A percentile compares a stretch with the other conserved stretches of the same genome.
These are phyloP conservation scores for Rosellinia necatrix DNA, from an alignment of 2,329 filamentous ascomycete species.

Conservation along the genomic window DNA sequence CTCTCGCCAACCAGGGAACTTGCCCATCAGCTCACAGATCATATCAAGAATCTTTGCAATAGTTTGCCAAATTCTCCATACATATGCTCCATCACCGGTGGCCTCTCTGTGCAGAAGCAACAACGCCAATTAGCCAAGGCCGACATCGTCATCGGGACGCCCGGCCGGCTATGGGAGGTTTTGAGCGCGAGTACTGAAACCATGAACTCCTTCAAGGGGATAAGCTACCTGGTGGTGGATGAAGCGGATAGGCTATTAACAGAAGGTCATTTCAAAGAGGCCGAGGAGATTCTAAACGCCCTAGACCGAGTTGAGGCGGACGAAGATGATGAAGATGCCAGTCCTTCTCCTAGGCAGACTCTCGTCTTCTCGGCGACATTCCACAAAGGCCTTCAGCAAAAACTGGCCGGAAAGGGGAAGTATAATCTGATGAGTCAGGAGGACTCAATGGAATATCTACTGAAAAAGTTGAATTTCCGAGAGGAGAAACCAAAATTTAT, in stretches of 20 bases:
- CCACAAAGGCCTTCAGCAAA: slow-evolving; percentile 87
- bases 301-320: slow-evolving; percentile 70
- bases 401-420: slow-evolving; percentile 78
- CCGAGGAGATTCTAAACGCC: slow-evolving; percentile 82
- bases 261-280: slow-evolving; percentile 93
- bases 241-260: slow-evolving; percentile 92
- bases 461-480: slow-evolving; percentile 87
- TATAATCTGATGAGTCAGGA: slow-evolving; percentile 71
- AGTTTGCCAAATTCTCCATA: slow-evolving; percentile 65
- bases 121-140: slow-evolving; percentile 81
- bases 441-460: slow-evolving; percentile 89
- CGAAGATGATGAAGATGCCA: slow-evolving; percentile 53
- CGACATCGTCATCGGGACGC: slow-evolving; percentile 92
- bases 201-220: slow-evolving; percentile 70
- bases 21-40: slow-evolving; percentile 86
- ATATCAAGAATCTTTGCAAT: slow-evolving; percentile 75
- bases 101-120: slow-evolving; percentile 93
- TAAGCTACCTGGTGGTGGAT: slow-evolving; percentile 86
- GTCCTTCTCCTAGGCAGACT: slow-evolving; percentile 69
- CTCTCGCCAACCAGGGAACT: slow-evolving; percentile 91
- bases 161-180: slow-evolving; percentile 92
- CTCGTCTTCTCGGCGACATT: slow-evolving; percentile 97
- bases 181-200: slow-evolving; percentile 75
- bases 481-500: slow-evolving; percentile 86
- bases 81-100: slow-evolving; percentile 89